Base-by-base conservation (phyloP, 371 early-diverging fungal species). In the Mortierella sp. region DNA sequence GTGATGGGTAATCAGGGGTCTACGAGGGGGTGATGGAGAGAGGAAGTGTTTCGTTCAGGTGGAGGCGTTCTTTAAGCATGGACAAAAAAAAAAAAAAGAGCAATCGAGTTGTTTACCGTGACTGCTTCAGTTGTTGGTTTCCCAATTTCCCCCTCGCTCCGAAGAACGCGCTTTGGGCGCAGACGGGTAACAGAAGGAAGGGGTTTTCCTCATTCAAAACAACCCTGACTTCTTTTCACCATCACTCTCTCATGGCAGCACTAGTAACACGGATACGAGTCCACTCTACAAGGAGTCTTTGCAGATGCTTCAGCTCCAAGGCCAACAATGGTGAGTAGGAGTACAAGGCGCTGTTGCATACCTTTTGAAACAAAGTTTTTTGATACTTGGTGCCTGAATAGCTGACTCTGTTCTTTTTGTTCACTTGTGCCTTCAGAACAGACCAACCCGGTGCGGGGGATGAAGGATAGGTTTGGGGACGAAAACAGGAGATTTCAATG, bases 381-480 rank as follows among this genome's bases (percentile, higher is more conserved):
- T 9, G 5, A 16, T 31, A n/a, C n/a, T 14, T 19, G 14, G 66
- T 66, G 44, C 66, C 66, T 66, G 68, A 68, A 34, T 22, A 1
- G 4, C 70, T 55, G 9, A 55, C 41, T 52, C 24, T n/a, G 34
- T 41, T n/a, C 1, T 29, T 11, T 37, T 11, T 34, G 40, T 64
- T 22, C 43, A 26, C 22, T 19, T 22, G n/a, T n/a, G n/a, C n/a
- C 43, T 39, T 44, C 68, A 83, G 79, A 73, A 31, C 75, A 72
- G 61, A 48, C 73, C 0, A 72, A 76, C 31, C 72, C 90, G 4
- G 90, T 91, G 1, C 83, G 88, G 34, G 91, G 91, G 16, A 91
- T 91, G 88, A 84, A 78, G 55, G 91, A 91, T 71, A 86, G 89
- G 4, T 79, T 90, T 43, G 90, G 89, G 5, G 44, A 65, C 0